A percentile compares a stretch with the other conserved stretches of the same genome.
Conservation (phyloP, 2,329 filamentous ascomycete genomes). For the Paracoccidioides lutzii region DNA sequence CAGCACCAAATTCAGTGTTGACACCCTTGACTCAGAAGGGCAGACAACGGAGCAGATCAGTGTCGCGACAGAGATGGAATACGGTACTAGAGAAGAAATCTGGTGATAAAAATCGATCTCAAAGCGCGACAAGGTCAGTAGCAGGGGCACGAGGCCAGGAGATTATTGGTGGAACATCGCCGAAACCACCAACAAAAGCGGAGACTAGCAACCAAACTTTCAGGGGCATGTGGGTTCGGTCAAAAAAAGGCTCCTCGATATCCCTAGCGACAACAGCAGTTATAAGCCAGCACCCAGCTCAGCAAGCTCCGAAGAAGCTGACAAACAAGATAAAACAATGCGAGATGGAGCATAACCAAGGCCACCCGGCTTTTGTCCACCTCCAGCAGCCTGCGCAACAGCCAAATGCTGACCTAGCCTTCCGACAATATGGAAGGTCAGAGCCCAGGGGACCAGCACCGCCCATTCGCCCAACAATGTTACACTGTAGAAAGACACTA, state of each 20-base stretch:
- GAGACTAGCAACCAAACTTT: background rate
- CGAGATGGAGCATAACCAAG: constrained; percentile 2
- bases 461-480: background rate
- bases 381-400: background rate
- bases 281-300: background rate
- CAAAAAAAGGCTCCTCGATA: constrained; percentile 3
- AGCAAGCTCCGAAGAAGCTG: background rate
- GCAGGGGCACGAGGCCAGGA: background rate
- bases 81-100: background rate
- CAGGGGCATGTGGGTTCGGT: constrained; percentile 1
- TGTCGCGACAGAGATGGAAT: background rate
- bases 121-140: background rate
- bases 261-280: constrained; percentile 2
- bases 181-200: background rate
- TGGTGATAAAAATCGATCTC: background rate
- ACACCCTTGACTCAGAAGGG: background rate
- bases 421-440: background rate
- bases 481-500: background rate
- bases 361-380: constrained; percentile 1
- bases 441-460: background rate
- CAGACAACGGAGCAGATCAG: background rate
- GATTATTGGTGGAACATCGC: background rate
- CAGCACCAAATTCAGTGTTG: background rate
- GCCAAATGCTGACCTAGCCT: background rate
- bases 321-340: background rate